These are phyloP conservation scores for Colletotrichum liaoningense DNA, from an alignment of 2,329 filamentous ascomycete species.

Conservation along the genomic window DNA sequence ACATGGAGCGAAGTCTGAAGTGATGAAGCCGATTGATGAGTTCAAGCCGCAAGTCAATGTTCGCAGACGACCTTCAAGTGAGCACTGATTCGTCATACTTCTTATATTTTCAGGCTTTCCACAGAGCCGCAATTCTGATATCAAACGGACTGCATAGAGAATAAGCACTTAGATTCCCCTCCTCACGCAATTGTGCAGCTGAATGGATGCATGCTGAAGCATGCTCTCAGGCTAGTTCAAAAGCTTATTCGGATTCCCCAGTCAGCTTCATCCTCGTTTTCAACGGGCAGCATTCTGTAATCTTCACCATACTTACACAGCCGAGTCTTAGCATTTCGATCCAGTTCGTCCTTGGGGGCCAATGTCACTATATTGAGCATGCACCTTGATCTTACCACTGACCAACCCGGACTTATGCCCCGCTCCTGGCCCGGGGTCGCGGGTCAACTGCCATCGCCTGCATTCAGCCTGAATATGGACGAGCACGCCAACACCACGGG, in stretches of 20 bases:
- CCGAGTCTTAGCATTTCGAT: background rate
- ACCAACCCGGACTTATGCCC: background rate
- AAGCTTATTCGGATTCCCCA: background rate
- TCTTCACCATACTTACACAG: background rate
- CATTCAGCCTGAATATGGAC: slow-evolving; percentile 26
- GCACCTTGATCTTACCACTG: background rate
- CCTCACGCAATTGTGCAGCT: background rate
- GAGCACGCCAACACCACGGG: background rate
- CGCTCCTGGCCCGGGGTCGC: background rate
- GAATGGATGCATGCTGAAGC: background rate
- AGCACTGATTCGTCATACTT: background rate
- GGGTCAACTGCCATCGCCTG: background rate
- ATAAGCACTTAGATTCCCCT: background rate
- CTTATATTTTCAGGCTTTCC: background rate
- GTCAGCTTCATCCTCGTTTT: background rate
- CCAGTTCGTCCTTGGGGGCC: background rate
- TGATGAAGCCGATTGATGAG: background rate
- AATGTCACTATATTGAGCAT: background rate
- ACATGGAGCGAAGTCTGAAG: background rate
- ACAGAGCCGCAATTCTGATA: background rate
- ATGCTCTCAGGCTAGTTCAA: background rate
- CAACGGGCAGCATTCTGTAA: background rate
- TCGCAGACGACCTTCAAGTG: background rate
- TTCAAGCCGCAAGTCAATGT: background rate
- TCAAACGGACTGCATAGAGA: background rate